Percentiles rank a stretch among this genome's conserved stretches.
These are phyloP conservation scores for Castanospermum australe DNA, from an alignment of 306 rosid genomes.

Conservation along the genomic window DNA sequence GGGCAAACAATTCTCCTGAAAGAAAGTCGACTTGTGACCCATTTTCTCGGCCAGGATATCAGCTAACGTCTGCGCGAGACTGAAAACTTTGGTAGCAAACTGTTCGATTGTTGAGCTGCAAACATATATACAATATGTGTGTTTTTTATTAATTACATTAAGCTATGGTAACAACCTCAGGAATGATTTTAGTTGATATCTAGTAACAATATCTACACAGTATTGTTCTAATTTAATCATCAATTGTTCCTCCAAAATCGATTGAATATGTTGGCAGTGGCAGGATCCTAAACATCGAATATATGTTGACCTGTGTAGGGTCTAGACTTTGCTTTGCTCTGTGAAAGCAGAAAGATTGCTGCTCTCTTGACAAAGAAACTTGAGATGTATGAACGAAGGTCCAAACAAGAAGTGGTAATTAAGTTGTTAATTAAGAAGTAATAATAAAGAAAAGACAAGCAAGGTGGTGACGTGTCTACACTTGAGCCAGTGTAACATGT, in stretches of 20 bases:
- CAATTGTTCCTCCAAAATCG: too few relatives aligned
- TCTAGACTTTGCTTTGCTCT: neutral
- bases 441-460: neutral
- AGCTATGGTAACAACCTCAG: neutral
- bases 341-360: neutral
- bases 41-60: slow-evolving; percentile 66
- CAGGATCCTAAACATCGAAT: slow-evolving; percentile 22
- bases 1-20: slow-evolving; percentile 65
- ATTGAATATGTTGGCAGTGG: too few relatives aligned
- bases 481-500: neutral
- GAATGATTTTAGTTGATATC: neutral
- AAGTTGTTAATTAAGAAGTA: neutral
- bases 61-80: slow-evolving; percentile 69
- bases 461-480: neutral
- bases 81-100: slow-evolving; percentile 65
- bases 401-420: neutral
- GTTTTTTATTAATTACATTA: neutral
- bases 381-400: neutral
- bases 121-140: neutral
- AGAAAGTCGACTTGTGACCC: slow-evolving; percentile 58
- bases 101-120: slow-evolving; percentile 69
- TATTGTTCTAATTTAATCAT: too few relatives aligned
- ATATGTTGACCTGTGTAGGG: neutral
- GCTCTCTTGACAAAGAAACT: slow-evolving; percentile 16
- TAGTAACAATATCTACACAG: neutral